Base-by-base conservation (phyloP, 257 asterid species). In the Penstemon newberryi region DNA sequence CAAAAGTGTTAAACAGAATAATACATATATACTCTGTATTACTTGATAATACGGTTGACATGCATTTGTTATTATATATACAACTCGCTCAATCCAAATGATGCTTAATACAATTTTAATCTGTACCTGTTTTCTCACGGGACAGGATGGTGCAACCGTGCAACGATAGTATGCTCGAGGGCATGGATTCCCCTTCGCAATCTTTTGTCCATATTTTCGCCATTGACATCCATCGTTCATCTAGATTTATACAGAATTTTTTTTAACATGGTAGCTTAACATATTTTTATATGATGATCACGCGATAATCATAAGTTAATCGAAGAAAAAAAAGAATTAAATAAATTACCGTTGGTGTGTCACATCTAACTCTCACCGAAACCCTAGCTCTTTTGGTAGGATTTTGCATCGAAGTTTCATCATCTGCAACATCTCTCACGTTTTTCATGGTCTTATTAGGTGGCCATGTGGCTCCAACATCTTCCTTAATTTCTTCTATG, bases 131-230 rank as follows among this genome's bases (percentile, higher is more conserved):
- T 88, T 93, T 63, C 98, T 77, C 3, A 93, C 98, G 0, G 98
- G 97, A 9, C 98, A 93, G 1, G 88, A 80, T 4, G 94, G 89
- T 59, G 98, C 95, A 3, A 90, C 88, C 0, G 97, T 90, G 76
- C 98, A 93, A 70, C 98, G 97, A 49, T 93, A 93, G 71, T 93
- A 93, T 33, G 98, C 97, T 68, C 98, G 75, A n/a, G 98, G 98
- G 79, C 98, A 90, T 3, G 98, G 98, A 40, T 93, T 93, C 7
- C 97, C 97, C 72, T 93, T 93, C 2, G 98, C 87, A 50, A 88
- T 84, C 85, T 93, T 93, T 51, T 93, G 98, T 6, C 98, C 98
- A 47, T 93, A 93, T 81, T 93, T 93, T 64, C 98, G 86, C 98
- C 98, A 93, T 80, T 93, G 98, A 49, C 98, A 93, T 9, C 98